These are phyloP conservation scores for Zoysia japonica DNA, from an alignment of 176 grass and related monocot species.

Conservation along the genomic window DNA sequence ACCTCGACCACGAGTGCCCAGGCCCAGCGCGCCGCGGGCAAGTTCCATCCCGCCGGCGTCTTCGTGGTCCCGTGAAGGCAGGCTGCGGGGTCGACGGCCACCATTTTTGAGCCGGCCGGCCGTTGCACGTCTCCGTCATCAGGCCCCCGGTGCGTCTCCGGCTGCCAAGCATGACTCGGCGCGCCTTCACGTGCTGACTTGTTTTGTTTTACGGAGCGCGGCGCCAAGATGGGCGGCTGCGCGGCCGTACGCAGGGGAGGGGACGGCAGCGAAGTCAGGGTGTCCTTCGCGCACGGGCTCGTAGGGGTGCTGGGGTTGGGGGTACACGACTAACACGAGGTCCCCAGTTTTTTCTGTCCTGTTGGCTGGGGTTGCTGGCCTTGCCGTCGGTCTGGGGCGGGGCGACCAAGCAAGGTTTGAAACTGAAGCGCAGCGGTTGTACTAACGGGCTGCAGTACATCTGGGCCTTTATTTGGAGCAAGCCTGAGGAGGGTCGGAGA, in stretches of 20 bases:
- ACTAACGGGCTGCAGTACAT: background rate
- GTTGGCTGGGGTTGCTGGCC: background rate
- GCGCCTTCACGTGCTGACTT: constrained; percentile 36
- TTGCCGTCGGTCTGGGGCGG: background rate
- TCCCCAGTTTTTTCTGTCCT: background rate
- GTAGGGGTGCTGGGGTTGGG: background rate
- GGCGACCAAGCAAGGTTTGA: no score
- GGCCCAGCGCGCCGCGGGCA: no score
- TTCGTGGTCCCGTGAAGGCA: background rate
- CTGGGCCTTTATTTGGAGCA: background rate
- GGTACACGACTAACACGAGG: background rate
- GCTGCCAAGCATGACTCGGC: constrained; percentile 23
- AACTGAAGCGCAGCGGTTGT: no score
- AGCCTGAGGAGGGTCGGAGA: no score
- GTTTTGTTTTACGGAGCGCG: background rate
- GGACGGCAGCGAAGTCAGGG: background rate
- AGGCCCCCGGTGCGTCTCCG: background rate
- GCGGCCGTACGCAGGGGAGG: background rate
- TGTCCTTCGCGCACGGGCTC: background rate
- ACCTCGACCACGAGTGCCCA: no score
- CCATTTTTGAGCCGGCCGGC: background rate
- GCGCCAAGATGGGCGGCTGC: background rate
- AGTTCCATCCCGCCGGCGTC: no score
- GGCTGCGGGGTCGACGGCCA: background rate
- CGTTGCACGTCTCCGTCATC: background rate